A percentile compares a stretch with the other conserved stretches of the same genome.
These are phyloP conservation scores for Albizia julibrissin DNA, from an alignment of 306 rosid genomes.

Conservation along the genomic window DNA sequence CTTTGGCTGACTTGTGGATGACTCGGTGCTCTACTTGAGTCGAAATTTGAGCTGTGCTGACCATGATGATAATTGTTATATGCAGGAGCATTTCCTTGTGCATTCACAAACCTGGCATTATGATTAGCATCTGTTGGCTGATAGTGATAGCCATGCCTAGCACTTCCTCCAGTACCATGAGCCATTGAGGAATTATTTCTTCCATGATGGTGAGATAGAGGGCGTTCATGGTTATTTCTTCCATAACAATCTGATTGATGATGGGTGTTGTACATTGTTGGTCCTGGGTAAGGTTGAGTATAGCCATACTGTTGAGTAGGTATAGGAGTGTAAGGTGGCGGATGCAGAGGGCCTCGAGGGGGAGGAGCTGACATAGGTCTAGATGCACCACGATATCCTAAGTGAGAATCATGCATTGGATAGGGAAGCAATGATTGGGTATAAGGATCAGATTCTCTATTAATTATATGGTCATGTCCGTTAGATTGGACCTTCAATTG, in stretches of 20 bases:
- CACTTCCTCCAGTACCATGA: constrained; percentile 38
- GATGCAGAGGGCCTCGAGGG: constrained; percentile 30
- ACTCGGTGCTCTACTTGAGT: constrained; percentile 37
- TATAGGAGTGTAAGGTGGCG: constrained; percentile 32
- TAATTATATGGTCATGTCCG: constrained; percentile 40
- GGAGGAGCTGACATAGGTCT: constrained; percentile 43
- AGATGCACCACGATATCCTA: constrained; percentile 38
- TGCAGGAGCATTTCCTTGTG: constrained; percentile 24
- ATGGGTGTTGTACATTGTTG: constrained; percentile 20
- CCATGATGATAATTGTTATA: constrained; percentile 32
- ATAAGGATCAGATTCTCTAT: constrained; percentile 38
- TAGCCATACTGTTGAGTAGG: constrained; percentile 42
- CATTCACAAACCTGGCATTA: constrained; percentile 39
- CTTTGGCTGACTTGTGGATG: constrained; percentile 35
- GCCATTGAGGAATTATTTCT: constrained; percentile 36
- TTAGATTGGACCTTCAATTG: constrained; percentile 44
- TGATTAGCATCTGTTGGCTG: constrained; percentile 50
- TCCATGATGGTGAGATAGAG: constrained; percentile 50
- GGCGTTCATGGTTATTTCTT: constrained; percentile 44
- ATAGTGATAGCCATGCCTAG: constrained; percentile 41
- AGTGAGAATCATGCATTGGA: constrained; percentile 33
- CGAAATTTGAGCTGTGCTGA: constrained; percentile 46
- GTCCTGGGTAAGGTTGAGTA: constrained; percentile 34
- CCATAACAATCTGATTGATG: constrained; percentile 47
- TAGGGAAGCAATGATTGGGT: constrained; percentile 36